Percentiles rank a stretch among this genome's conserved stretches.
Evolutionary conservation across 1,284 basidiomycete species (phyloP).

Genomic region (Trichosporon sp.): DNA sequence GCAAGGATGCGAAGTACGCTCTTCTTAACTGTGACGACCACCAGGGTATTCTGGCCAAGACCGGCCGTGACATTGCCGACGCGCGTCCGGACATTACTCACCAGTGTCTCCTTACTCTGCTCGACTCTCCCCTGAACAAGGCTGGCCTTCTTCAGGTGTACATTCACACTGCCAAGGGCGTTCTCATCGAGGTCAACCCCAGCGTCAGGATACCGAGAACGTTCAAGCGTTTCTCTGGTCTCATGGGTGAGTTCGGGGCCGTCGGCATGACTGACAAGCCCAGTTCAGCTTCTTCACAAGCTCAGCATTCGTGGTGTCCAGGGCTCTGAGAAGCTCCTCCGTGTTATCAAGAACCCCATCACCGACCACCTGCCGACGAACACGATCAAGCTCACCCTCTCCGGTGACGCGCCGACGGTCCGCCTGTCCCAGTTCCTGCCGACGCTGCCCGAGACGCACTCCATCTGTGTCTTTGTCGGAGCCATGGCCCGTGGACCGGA

Average conservation of each 20-base stretch:
- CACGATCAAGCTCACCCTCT: slow-evolving; percentile 93
- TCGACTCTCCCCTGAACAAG: slow-evolving; percentile 98
- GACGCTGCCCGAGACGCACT: slow-evolving; percentile 79
- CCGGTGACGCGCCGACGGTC: slow-evolving; percentile 83
- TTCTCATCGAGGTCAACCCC: slow-evolving; percentile 98
- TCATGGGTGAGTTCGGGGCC: slow-evolving; percentile 77
- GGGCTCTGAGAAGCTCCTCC: slow-evolving; percentile 92
- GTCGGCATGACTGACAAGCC: neutral
- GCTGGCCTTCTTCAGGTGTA: slow-evolving; percentile 95
- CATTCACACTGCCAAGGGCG: slow-evolving; percentile 95
- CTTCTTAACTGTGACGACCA: slow-evolving; percentile 98
- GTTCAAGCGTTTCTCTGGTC: slow-evolving; percentile 96
- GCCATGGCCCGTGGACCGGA: slow-evolving; percentile 96
- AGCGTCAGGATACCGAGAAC: slow-evolving; percentile 96
- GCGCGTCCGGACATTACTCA: slow-evolving; percentile 98
- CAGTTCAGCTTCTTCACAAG: slow-evolving; percentile 96
- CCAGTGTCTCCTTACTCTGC: slow-evolving; percentile 93
- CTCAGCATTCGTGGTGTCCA: slow-evolving; percentile 93
- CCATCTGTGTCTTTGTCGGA: slow-evolving; percentile 92
- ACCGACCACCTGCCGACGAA: slow-evolving; percentile 93
- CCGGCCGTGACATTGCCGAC: slow-evolving; percentile 95
- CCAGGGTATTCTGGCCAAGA: slow-evolving; percentile 97
- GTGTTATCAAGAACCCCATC: slow-evolving; percentile 98
- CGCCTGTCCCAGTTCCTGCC: slow-evolving; percentile 81
- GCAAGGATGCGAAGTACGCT: slow-evolving; percentile 89